Evolutionary conservation across 2,329 filamentous ascomycete species (phyloP), one percentile per base, ranked within the genome.

Genomic region (Diaporthe batatas): DNA sequence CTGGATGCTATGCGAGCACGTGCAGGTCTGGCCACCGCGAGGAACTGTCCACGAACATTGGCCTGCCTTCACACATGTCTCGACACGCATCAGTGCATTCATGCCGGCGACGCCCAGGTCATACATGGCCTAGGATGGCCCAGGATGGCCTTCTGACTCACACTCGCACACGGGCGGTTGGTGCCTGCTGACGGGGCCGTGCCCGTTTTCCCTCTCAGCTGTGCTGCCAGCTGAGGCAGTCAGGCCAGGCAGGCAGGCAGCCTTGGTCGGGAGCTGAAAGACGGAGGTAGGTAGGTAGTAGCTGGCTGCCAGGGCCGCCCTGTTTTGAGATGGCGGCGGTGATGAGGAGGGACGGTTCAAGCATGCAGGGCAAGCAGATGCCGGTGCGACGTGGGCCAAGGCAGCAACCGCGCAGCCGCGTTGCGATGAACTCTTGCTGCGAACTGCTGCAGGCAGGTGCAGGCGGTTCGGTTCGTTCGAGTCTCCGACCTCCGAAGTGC

Each of bases 261-360:
- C 36, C 34, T 59, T 49, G 39, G 29, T 23, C 21, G 54, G n/a
- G 18, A 53, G 68, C 68, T 70, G 68, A 58, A 62, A 59, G n/a
- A 34, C 23, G 6, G n/a, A n/a, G n/a, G n/a, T n/a, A n/a, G n/a
- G n/a, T n/a, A n/a, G n/a, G n/a, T n/a, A n/a, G n/a, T n/a, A n/a
- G n/a, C n/a, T 29, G 29, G 42, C 68, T 70, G 23, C 44, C 68
- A 21, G 32, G 49, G 51, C 68, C 55, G 68, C 68, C 68, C 44
- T 62, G 68, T 59, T 53, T 53, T 47, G 25, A 51, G 44, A 25
- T 29, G 47, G 42, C 39, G n/a, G 42, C 42, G 12, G 14, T 39
- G 18, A 47, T 62, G 25, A 18, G 29, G 29, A 29, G 2, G 18
- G 21, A 36, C 39, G 23, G 23, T 47, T 11, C 7, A 21, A 11